Evolutionary conservation across 106 monocot genomes (phyloP), one percentile per base, ranked within the genome.

Genomic region (Xerophyta viscosa): DNA sequence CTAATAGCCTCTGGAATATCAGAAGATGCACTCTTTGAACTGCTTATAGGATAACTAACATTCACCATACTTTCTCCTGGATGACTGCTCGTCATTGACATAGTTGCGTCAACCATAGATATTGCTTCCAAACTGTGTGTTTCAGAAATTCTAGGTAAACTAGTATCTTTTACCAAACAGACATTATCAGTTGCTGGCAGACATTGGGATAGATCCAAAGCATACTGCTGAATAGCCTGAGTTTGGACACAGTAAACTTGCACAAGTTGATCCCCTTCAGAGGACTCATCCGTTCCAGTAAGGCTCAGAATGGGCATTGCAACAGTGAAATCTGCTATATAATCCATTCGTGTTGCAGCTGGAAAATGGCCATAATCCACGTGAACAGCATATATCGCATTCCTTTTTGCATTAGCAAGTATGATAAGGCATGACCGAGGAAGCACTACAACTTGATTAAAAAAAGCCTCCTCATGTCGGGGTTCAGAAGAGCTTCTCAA

Each of bases 151-250:
- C 28, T 47, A 50, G 68, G 64, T 31, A 65, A 25, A 56, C 59
- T 48, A 8, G 62, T 12, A 21, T 92, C 92, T 46, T 67, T 83
- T 0, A 52, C 81, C 8, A 64, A 44, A n/a, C 53, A 58, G 57
- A 48, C 54, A 69, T 25, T 66, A 64, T 78, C 70, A 46, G 54
- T 42, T 41, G 84, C 70, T 27, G 86, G 96, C 59, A 98, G 64
- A 49, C 89, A 98, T 54, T 67, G 89, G 46, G 76, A 60, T 25
- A 98, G 67, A 54, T 98, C 96, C 66, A 98, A 70, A 8, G 89
- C 89, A 65, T 98, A 98, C 53, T 98, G 96, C 52, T 98, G 96
- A 71, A 98, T 90, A 71, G 96, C 96, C 77, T 90, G 86, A 27
- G 96, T 98, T 66, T 98, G 96, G 18, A 98, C 96, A 67, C 96